Percentiles rank a stretch among this genome's conserved stretches.
phyloP scores from a whole-genome alignment of 257 asterid species.

The Verbena officinalis region DNA sequence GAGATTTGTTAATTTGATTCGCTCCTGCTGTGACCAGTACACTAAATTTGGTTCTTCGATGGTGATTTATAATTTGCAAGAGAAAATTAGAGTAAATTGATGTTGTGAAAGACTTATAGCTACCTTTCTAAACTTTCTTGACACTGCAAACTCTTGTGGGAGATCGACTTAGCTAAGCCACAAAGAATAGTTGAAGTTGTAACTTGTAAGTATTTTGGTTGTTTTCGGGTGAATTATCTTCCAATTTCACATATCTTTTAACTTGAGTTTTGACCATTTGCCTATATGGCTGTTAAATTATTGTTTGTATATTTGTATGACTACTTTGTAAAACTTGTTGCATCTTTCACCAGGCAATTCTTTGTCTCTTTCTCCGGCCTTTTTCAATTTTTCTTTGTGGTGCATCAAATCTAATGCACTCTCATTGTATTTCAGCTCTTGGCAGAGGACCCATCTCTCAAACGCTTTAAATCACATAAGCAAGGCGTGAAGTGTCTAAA shows the following conservation, averaged over 20 bases:
- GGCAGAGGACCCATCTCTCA: conserved; percentile 59
- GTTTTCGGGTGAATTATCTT: neutral
- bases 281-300: neutral
- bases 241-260: neutral
- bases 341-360: neutral
- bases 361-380: neutral
- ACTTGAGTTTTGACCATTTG: neutral
- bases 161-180: no score
- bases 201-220: neutral
- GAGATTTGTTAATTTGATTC: neutral
- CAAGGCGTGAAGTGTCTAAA: conserved; percentile 54
- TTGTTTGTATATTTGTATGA: neutral
- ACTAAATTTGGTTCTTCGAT: neutral
- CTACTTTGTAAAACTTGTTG: neutral
- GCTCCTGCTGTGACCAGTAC: neutral
- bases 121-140: no score
- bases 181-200: no score
- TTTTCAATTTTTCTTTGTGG: no score
- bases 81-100: neutral
- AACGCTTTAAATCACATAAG: conserved; percentile 59
- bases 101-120: no score
- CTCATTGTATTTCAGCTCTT: conserved; percentile 49
- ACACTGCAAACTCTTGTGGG: no score
- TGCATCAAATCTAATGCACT: neutral
- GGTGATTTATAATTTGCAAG: neutral